Evolutionary conservation across 495 filamentous ascomycete genomes (phyloP).

Genomic region (Penicillium chermesinum): DNA sequence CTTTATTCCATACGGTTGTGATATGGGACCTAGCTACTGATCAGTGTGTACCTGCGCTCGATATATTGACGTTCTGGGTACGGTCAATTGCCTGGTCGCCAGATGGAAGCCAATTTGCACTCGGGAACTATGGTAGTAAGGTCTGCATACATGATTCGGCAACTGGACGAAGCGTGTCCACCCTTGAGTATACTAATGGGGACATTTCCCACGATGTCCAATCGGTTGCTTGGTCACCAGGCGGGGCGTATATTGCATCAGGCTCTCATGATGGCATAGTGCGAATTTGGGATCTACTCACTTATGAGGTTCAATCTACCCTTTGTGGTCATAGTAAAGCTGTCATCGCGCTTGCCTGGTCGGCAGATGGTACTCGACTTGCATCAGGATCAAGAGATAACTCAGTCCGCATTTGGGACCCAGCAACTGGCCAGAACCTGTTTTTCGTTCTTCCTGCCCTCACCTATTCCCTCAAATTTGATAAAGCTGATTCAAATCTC

Average conservation of each 20-base stretch:
- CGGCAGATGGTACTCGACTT: neutral
- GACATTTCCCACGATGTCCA: slow-evolving; percentile 3
- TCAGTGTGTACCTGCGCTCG: slow-evolving; percentile 13
- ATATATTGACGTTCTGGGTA: slow-evolving; percentile 18
- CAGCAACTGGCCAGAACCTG: neutral
- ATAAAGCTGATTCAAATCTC: neutral
- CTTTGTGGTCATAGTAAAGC: neutral
- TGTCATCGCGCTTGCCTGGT: neutral
- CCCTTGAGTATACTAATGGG: slow-evolving; percentile 6
- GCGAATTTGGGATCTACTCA: slow-evolving; percentile 2
- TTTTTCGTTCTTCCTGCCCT: neutral
- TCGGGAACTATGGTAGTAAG: neutral
- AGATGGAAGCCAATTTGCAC: neutral
- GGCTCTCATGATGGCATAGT: neutral
- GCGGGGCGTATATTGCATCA: slow-evolving; percentile 1
- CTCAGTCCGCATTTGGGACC: slow-evolving; percentile 2
- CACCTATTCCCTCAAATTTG: neutral
- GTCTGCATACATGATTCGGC: slow-evolving; percentile 2
- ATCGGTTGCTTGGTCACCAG: slow-evolving; percentile 2
- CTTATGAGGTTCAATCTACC: slow-evolving; percentile 4
- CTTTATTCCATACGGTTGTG: slow-evolving; percentile 22
- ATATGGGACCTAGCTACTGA: slow-evolving; percentile 24
- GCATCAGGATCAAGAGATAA: neutral
- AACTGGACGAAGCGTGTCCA: neutral
- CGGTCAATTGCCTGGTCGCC: slow-evolving; percentile 13